phyloP scores from a whole-genome alignment of 306 rosid genomes.

The cucumber (Cucumis sativus) region Cucumber_9930_V3 NC_026661.2:5516501-5517000 shows the following conservation, averaged over 20 bases:
- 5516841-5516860: background rate
- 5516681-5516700: conserved; percentile 15
- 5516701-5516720: conserved; percentile 73
- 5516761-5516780: conserved; percentile 85
- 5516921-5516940: conserved; percentile 99
- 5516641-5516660: background rate
- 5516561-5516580: background rate
- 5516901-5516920: conserved; percentile 2
- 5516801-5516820: conserved; percentile 21
- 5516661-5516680: conserved; percentile 5
- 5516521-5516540: background rate
- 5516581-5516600: background rate
- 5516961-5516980: conserved; percentile 98
- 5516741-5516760: conserved; percentile 95
- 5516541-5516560: background rate
- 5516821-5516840: no score
- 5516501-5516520: background rate
- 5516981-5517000: conserved; percentile 94
- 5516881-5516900: background rate
- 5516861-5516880: background rate
- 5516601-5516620: background rate
- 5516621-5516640: background rate
- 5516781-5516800: conserved; percentile 89
- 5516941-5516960: conserved; percentile 95
- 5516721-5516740: conserved; percentile 98